Base-by-base conservation (phyloP, 352 stramenopile genomes). In the Phytophthora palmivora region DNA sequence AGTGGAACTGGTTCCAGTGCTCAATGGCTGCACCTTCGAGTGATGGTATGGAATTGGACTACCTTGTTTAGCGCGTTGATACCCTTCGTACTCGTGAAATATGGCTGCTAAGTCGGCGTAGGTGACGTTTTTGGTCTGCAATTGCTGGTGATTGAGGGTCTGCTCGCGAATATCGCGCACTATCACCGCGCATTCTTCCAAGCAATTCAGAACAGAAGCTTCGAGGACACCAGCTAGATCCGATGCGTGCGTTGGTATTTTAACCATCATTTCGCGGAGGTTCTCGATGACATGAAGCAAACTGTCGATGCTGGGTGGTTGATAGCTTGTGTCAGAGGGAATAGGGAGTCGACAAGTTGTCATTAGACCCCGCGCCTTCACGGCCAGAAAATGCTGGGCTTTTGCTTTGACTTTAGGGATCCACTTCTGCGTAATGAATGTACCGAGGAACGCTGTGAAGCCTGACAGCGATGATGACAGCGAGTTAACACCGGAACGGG, bases 91-190 rank as follows among this genome's bases (percentile, higher is more conserved):
- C 49, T 84, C 66, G 50, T 94, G 83, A 48, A 89, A 92, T 38
- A 76, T 59, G 0, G 69, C 53, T 36, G 83, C 63, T 6, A 95
- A 54, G 34, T 93, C 84, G 12, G 70, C 78, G 39, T 80, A 87
- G 3, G 73, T 75, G 26, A 85, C 70, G 44, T 74, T 88, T 33
- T 66, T 70, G 18, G 26, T 57, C 62, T 89, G 77, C 16, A 85
- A 58, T 41, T 87, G 76, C 9, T 78, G 67, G 46, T 92, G 73
- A 39, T 95, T 95, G 10, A 91, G 64, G 16, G 82, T 92, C 12
- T 70, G 72, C 28, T 94, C 82, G n/a, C 82, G 77, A 45, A 94
- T 92, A 46, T 91, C 86, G 21, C 84, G 88, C 28, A 82, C 84
- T 32, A 95, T 92, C 4, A 62, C 60, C 0, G 74, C 58, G 42